Evolutionary conservation across 2,329 filamentous ascomycete genomes (phyloP).

Genomic region (Cordyceps tenuipes): DNA sequence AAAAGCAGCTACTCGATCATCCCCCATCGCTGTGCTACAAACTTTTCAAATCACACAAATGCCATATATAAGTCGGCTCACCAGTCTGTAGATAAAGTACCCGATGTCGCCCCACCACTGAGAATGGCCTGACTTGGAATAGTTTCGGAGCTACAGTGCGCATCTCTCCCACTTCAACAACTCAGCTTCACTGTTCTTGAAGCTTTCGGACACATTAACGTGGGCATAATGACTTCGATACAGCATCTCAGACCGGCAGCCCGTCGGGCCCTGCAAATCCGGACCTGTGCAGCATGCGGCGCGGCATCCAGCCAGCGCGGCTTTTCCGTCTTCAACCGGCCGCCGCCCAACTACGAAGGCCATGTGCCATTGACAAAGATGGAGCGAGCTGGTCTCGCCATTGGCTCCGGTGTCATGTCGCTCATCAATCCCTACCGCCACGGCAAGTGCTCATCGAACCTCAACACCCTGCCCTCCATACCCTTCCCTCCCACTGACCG

Average conservation of each 20-base stretch:
- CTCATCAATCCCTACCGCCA: conserved; percentile 71
- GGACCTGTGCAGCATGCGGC: conserved; percentile 18
- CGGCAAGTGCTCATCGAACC: conserved; percentile 36
- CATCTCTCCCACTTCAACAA: neutral
- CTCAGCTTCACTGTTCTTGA: too few species aligned
- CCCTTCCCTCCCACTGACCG: neutral
- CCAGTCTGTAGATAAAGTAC: neutral
- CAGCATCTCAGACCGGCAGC: neutral
- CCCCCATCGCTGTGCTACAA: too few species aligned
- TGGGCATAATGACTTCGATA: conserved; percentile 4
- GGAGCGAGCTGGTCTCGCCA: conserved; percentile 65
- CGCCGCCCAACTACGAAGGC: conserved; percentile 78
- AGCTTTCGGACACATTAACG: neutral
- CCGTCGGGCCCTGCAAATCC: conserved; percentile 14
- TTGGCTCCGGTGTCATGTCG: conserved; percentile 55
- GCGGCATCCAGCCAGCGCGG: conserved; percentile 17
- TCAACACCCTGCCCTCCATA: too few species aligned
- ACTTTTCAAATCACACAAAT: too few species aligned
- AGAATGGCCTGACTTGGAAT: neutral
- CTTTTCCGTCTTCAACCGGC: conserved; percentile 81
- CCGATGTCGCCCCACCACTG: neutral
- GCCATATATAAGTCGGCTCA: neutral
- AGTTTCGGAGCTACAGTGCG: neutral
- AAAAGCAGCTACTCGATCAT: too few species aligned
- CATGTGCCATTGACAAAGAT: conserved; percentile 79